Percentiles rank a stretch among this genome's conserved stretches.
phyloP scores from a whole-genome alignment of 176 grass and related monocot genomes.

The Tuctoria greenei region DNA sequence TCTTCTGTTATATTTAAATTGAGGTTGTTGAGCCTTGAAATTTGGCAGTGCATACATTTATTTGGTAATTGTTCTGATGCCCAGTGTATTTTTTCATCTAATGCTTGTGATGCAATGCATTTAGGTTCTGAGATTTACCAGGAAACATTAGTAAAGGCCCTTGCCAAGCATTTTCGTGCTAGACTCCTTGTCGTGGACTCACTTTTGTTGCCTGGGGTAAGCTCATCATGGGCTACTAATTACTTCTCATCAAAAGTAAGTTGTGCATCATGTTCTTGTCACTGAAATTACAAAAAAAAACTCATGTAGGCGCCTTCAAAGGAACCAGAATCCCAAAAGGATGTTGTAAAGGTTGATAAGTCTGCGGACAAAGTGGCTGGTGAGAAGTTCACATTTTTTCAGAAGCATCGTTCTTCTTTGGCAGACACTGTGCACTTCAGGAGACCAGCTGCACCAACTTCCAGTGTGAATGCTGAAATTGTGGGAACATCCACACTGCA shows the following conservation, averaged over 20 bases:
- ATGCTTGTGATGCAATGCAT: slow-evolving; percentile 28
- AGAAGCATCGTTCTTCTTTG: slow-evolving; percentile 67
- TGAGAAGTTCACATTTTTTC: slow-evolving; percentile 55
- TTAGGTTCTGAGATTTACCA: slow-evolving; percentile 98
- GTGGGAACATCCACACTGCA: slow-evolving; percentile 77
- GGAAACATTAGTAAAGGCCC: slow-evolving; percentile 89
- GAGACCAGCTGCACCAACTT: slow-evolving; percentile 74
- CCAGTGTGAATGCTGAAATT: slow-evolving; percentile 95
- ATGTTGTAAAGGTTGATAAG: slow-evolving; percentile 61
- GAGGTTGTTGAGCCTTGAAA: neutral
- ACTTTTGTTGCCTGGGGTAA: slow-evolving; percentile 87
- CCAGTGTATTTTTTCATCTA: neutral
- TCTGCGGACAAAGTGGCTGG: slow-evolving; percentile 42
- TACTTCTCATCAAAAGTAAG: slow-evolving; percentile 6
- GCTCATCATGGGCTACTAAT: slow-evolving; percentile 28
- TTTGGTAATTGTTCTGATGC: slow-evolving; percentile 15
- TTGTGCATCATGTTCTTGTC: slow-evolving; percentile 15
- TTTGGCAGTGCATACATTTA: neutral
- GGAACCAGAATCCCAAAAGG: slow-evolving; percentile 77
- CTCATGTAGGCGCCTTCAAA: slow-evolving; percentile 57
- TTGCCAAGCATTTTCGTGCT: slow-evolving; percentile 83
- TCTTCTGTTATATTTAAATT: slow-evolving; percentile 21
- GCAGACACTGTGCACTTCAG: slow-evolving; percentile 65
- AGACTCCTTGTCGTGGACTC: slow-evolving; percentile 90
- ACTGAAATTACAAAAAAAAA: slow-evolving; percentile 14